phyloP scores from a whole-genome alignment of 306 rosid species.

The Potentilla sterilis region DNA sequence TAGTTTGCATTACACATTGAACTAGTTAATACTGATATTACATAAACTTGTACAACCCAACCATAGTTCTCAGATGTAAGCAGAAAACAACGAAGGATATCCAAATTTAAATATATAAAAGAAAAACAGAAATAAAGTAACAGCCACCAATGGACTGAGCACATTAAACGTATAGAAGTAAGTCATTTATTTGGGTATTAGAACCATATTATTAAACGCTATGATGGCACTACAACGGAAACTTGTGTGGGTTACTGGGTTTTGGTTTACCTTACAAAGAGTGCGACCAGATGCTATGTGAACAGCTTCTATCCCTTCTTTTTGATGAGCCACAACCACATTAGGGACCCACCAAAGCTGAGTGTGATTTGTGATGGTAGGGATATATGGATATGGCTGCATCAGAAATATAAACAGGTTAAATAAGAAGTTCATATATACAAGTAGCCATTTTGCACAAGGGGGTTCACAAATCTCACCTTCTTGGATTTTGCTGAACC shows the following conservation, averaged over 20 bases:
- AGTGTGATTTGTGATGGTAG: constrained; percentile 97
- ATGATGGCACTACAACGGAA: background rate
- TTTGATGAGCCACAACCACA: constrained; percentile 92
- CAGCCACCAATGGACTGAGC: background rate
- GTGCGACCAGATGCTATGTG: constrained; percentile 97
- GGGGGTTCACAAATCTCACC: constrained; percentile 44
- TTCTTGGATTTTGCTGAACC: constrained; percentile 78
- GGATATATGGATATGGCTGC: constrained; percentile 80
- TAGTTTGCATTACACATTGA: constrained; percentile 23
- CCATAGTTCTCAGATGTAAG: background rate
- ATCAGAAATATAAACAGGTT: constrained; percentile 30
- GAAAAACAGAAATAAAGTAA: background rate
- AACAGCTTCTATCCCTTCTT: constrained; percentile 94
- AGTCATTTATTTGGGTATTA: background rate
- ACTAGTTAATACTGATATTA: constrained; percentile 6
- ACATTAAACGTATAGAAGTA: background rate
- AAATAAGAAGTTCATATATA: background rate
- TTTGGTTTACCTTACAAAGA: constrained; percentile 69
- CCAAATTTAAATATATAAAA: background rate
- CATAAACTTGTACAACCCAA: constrained; percentile 5
- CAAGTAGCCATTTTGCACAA: constrained; percentile 4
- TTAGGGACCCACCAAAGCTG: constrained; percentile 99
- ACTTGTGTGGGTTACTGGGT: background rate
- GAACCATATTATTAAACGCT: background rate
- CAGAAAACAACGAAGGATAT: background rate